Percentiles rank a stretch among this genome's conserved stretches.
Evolutionary conservation across 768 basidiomycete species (phyloP).

Genomic region (Termitomyces sp.): DNA sequence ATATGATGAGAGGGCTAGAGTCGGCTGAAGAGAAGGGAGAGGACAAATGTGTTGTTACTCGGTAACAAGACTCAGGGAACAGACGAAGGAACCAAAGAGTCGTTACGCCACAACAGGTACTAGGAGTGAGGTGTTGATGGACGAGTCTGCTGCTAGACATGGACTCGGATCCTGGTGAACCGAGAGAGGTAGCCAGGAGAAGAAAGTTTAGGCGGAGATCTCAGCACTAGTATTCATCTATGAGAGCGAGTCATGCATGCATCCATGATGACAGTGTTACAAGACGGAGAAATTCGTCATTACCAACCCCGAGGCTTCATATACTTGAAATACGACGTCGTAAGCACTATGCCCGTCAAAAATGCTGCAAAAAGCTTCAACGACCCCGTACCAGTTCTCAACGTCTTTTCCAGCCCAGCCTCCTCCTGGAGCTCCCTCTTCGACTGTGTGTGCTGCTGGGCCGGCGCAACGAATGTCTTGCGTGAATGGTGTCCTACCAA

Average conservation of each 20-base stretch:
- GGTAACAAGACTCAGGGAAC: too few relatives aligned
- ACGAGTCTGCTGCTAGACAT: too few relatives aligned
- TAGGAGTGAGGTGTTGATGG: too few relatives aligned
- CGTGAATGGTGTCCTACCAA: constrained; percentile 20
- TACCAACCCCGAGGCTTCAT: neutral
- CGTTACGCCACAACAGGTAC: too few relatives aligned
- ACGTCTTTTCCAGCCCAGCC: neutral
- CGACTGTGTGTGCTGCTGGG: neutral
- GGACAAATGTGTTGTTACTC: too few relatives aligned
- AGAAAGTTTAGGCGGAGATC: too few relatives aligned
- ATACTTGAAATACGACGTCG: constrained; percentile 10
- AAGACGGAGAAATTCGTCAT: neutral
- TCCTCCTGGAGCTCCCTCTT: constrained; percentile 6
- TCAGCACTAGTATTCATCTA: too few relatives aligned
- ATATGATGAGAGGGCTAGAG: too few relatives aligned
- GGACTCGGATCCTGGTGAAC: too few relatives aligned
- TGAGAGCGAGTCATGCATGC: neutral
- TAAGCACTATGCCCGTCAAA: constrained; percentile 8
- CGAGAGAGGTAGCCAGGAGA: too few relatives aligned
- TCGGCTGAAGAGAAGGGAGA: too few relatives aligned
- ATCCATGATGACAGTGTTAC: neutral
- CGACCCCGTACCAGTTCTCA: neutral
- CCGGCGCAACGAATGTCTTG: constrained; percentile 7
- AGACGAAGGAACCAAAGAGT: too few relatives aligned
- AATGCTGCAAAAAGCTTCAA: constrained; percentile 9